phyloP scores from a whole-genome alignment of 2,329 filamentous ascomycete genomes.

The Hortaea werneckii region DNA sequence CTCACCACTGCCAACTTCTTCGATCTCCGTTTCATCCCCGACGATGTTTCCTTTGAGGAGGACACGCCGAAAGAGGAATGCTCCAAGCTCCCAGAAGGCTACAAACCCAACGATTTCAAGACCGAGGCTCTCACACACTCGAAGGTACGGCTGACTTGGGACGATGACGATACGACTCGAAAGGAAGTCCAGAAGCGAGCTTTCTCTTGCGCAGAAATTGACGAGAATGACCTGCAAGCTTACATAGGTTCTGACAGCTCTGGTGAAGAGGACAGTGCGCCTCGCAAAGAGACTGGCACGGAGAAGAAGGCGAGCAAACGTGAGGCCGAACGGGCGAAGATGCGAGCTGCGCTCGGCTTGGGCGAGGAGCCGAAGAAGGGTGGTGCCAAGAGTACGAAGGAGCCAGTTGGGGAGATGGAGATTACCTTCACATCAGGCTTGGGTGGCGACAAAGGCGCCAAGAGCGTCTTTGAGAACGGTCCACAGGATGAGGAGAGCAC shows the following conservation, averaged over 20 bases:
- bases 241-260: constrained; percentile 84
- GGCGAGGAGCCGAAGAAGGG: constrained; percentile 43
- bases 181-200: constrained; percentile 84
- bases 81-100: constrained; percentile 61
- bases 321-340: constrained; percentile 62
- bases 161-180: constrained; percentile 74
- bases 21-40: constrained; percentile 86
- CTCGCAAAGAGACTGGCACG: constrained; percentile 18
- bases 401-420: constrained; percentile 83
- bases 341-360: constrained; percentile 74
- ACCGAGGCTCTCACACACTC: constrained; percentile 92
- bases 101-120: constrained; percentile 87
- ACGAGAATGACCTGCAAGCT: constrained; percentile 86
- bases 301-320: constrained; percentile 21
- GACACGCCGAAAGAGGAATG: constrained; percentile 75
- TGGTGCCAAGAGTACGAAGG: constrained; percentile 33
- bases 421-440: constrained; percentile 53
- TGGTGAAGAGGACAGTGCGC: constrained; percentile 19
- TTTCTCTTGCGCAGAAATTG: constrained; percentile 70
- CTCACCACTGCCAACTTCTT: constrained; percentile 94
- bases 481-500: constrained; percentile 69
- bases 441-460: constrained; percentile 14
- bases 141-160: constrained; percentile 96
- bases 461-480: constrained; percentile 55
- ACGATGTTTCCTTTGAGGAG: constrained; percentile 79